phyloP scores from a whole-genome alignment of 2,329 filamentous ascomycete species.

The Tolypocladium ovalisporum region DNA sequence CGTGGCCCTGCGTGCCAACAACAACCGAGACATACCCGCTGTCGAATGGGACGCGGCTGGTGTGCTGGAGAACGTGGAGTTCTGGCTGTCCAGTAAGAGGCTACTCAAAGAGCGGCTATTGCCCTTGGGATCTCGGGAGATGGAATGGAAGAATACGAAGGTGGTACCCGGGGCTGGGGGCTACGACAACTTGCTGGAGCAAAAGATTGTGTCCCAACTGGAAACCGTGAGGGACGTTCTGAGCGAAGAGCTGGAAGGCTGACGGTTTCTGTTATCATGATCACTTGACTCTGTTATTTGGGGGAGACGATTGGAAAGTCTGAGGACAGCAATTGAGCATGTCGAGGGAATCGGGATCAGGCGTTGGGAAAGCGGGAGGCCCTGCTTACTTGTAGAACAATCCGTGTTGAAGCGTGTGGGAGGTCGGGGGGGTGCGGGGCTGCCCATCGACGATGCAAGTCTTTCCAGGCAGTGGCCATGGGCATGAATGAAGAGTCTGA shows the following conservation, averaged over 20 bases:
- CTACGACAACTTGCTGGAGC: slow-evolving; percentile 58
- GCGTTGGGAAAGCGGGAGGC: slow-evolving; percentile 7
- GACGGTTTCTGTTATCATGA: background rate
- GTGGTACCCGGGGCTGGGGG: slow-evolving; percentile 21
- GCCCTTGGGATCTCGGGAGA: slow-evolving; percentile 61
- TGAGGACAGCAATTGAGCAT: slow-evolving; percentile 1
- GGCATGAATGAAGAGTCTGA: background rate
- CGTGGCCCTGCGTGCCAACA: slow-evolving; percentile 50
- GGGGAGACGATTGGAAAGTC: background rate
- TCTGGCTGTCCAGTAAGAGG: slow-evolving; percentile 61
- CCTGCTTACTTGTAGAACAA: background rate
- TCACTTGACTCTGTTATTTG: background rate
- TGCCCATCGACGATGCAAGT: background rate
- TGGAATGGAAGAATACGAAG: slow-evolving; percentile 42
- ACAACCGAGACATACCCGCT: slow-evolving; percentile 60
- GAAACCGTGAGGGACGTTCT: slow-evolving; percentile 47
- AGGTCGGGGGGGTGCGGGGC: background rate
- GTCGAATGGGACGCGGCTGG: slow-evolving; percentile 64
- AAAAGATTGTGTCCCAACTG: slow-evolving; percentile 62
- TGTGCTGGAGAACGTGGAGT: slow-evolving; percentile 74
- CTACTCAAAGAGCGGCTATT: slow-evolving; percentile 63
- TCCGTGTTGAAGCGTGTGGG: background rate
- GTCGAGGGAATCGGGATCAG: slow-evolving; percentile 2
- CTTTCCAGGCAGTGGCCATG: background rate
- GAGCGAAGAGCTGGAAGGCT: slow-evolving; percentile 35